Percentiles rank a stretch among this genome's conserved stretches.
These are phyloP conservation scores for Coprinopsis marcescibilis DNA, from an alignment of 768 basidiomycete species.

Conservation along the genomic window DNA sequence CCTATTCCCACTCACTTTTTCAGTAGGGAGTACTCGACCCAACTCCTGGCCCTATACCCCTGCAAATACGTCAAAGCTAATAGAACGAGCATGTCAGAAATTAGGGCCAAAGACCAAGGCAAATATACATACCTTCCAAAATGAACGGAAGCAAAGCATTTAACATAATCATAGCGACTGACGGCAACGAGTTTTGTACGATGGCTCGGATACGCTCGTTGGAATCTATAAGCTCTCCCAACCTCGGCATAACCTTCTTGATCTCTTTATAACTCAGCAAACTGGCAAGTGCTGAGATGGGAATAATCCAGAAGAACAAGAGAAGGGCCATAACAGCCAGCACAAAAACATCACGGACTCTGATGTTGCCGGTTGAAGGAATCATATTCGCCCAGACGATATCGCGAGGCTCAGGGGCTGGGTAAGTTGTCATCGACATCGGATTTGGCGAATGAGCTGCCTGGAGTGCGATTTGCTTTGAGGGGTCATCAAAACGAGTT, in stretches of 20 bases:
- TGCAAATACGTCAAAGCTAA: conserved; percentile 79
- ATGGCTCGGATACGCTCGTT: conserved; percentile 78
- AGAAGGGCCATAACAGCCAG: conserved; percentile 63
- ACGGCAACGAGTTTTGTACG: conserved; percentile 92
- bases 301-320: conserved; percentile 89
- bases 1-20: conserved; percentile 60
- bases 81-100: not conserved
- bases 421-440: conserved; percentile 57
- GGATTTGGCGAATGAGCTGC: conserved; percentile 70
- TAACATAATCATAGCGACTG: conserved; percentile 82
- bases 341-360: conserved; percentile 68
- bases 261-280: conserved; percentile 92
- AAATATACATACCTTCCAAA: conserved; percentile 60
- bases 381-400: conserved; percentile 92
- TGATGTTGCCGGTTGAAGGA: conserved; percentile 49
- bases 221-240: conserved; percentile 77
- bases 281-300: conserved; percentile 81
- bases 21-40: conserved; percentile 89
- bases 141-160: conserved; percentile 88
- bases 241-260: conserved; percentile 81
- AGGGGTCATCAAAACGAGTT: not conserved
- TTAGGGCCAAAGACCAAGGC: not conserved
- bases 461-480: conserved; percentile 84
- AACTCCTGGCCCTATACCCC: conserved; percentile 83
- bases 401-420: conserved; percentile 92